Base-by-base conservation (phyloP, 305 asterid species). In the Solanum hybrid region DNA sequence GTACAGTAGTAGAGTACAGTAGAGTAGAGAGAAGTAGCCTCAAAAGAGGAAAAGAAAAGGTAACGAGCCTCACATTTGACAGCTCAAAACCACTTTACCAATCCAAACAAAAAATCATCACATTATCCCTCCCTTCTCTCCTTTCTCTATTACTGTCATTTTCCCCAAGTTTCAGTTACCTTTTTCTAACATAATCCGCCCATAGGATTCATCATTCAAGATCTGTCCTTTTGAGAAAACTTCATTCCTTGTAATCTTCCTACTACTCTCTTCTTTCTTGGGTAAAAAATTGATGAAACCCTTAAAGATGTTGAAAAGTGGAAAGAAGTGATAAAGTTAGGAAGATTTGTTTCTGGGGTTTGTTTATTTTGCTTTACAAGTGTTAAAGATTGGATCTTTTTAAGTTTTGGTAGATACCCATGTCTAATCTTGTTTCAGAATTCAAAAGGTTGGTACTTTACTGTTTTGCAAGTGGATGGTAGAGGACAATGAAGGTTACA, bases 101-200 rank as follows among this genome's bases (percentile, higher is more conserved):
- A 88, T 79, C 86, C 75, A 88, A 88, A 16, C 86, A 75, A 57
- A 88, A 57, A 87, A 24, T 26, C 28, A 37, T 69, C 89, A 87
- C 89, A 37, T 71, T 51, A 13, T 33, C 75, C 39, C 22, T 61
- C 26, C 71, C 71, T 61, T 20, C 26, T 61, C 26, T 61, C 71
- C 71, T 61, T 61, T 61, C 26, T 61, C 71, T 3, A 3, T 61
- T 61, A 20, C 26, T 61, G 22, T 22, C 71, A 29, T 35, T 87
- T 71, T 33, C 0, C 89, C 80, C 89, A 67, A 67, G 37, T 82
- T 82, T 46, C 36, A 16, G 39, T 37, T 28, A 28, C 85, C 83
- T 71, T 40, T 88, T 26, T n/a, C 85, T 26, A 88, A 26, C 69
- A 40, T 87, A 79, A 81, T 82, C 74, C 34, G 42, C 64, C 80